Percentiles rank a stretch among this genome's conserved stretches.
These are phyloP conservation scores for Plantago ovata DNA, from an alignment of 257 asterid genomes.

Conservation along the genomic window DNA sequence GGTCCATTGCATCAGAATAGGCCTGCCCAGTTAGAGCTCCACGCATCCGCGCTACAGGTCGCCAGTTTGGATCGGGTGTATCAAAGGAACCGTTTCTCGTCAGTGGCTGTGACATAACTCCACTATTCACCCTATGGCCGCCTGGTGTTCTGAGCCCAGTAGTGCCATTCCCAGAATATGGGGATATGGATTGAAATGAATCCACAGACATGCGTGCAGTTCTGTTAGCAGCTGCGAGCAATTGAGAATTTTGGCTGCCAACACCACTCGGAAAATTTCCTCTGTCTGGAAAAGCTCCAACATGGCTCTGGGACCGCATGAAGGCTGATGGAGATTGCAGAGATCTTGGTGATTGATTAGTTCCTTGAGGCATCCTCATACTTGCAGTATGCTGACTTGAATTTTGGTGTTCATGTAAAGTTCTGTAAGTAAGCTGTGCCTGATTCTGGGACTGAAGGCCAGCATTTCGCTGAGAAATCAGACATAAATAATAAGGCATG, in stretches of 20 bases:
- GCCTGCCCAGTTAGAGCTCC: conserved; percentile 56
- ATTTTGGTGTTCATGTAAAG: conserved; percentile 16
- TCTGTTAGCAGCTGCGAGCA: conserved; percentile 24
- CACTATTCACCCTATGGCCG: conserved; percentile 19
- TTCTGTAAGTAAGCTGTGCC: conserved; percentile 20
- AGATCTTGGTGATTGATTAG: conserved; percentile 26
- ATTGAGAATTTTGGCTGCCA: conserved; percentile 26
- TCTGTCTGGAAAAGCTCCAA: conserved; percentile 23
- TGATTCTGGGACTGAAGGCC: conserved; percentile 25
- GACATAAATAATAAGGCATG: background rate
- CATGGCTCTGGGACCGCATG: conserved; percentile 20
- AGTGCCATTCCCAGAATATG: conserved; percentile 18
- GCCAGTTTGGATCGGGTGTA: conserved; percentile 33
- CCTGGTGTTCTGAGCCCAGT: conserved; percentile 8
- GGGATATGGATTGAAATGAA: conserved; percentile 19
- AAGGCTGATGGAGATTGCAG: conserved; percentile 19
- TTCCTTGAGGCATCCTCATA: conserved; percentile 29
- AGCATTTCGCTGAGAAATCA: conserved; percentile 22
- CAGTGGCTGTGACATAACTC: conserved; percentile 18
- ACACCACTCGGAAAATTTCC: conserved; percentile 9
- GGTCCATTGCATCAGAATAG: conserved; percentile 35
- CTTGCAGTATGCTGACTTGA: conserved; percentile 19
- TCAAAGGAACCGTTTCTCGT: conserved; percentile 21
- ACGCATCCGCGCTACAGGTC: conserved; percentile 51
- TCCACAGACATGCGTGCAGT: conserved; percentile 18